Percentiles rank a stretch among this genome's conserved stretches.
These are phyloP conservation scores for Lactifluus subvellereus DNA, from an alignment of 768 basidiomycete genomes.

Conservation along the genomic window DNA sequence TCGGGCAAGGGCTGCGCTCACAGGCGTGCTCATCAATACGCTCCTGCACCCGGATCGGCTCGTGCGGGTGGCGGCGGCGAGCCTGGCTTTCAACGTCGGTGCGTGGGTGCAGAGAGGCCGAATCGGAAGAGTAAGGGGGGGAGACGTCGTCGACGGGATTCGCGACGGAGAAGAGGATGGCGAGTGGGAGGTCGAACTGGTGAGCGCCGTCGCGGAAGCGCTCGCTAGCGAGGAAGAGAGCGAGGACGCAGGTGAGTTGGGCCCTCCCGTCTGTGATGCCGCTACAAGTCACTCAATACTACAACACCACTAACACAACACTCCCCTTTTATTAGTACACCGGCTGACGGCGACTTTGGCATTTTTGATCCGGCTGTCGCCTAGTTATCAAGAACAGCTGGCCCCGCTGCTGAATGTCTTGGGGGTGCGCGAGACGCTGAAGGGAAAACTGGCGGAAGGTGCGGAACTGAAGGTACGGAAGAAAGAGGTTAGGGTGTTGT, in stretches of 20 bases:
- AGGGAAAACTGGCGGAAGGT: constrained; percentile 46
- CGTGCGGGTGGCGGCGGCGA: constrained; percentile 76
- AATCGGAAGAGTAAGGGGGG: constrained; percentile 39
- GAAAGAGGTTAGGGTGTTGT: constrained; percentile 59
- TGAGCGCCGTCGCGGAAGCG: constrained; percentile 79
- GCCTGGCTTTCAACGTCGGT: constrained; percentile 71
- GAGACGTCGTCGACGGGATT: constrained; percentile 27
- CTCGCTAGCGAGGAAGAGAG: constrained; percentile 61
- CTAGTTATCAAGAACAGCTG: constrained; percentile 53
- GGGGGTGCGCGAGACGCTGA: constrained; percentile 50
- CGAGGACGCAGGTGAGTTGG: constrained; percentile 71
- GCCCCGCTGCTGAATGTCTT: constrained; percentile 63
- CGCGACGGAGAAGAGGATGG: constrained; percentile 49
- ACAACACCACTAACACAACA: too few relatives aligned
- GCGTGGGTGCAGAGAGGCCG: constrained; percentile 59
- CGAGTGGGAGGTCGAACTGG: constrained; percentile 51
- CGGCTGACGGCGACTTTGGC: constrained; percentile 76
- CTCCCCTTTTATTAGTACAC: constrained; percentile 48
- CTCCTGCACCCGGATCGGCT: constrained; percentile 61
- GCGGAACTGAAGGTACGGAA: constrained; percentile 54
- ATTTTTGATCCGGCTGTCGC: constrained; percentile 69
- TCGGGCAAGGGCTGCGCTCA: constrained; percentile 36
- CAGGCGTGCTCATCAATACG: constrained; percentile 54
- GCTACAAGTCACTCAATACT: too few relatives aligned
- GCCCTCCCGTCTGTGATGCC: background rate